phyloP scores from a whole-genome alignment of 73 alveolate genomes.

The Paramecium octaurelia region DNA sequence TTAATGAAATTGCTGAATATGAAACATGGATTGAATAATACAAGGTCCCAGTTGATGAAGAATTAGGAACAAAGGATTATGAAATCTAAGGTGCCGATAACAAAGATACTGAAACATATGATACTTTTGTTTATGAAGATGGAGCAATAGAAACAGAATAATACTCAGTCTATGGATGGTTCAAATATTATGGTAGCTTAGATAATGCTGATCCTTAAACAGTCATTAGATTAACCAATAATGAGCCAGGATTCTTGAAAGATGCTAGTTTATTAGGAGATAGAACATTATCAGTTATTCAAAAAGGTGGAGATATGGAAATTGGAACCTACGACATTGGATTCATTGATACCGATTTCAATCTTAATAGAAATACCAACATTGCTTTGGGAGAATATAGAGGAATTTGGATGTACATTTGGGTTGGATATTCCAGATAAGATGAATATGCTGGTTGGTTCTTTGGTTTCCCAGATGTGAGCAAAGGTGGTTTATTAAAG shows the following conservation, averaged over 20 bases:
- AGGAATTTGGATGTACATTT: conserved; percentile 46
- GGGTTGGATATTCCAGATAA: conserved; percentile 41
- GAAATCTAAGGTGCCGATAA: conserved; percentile 21
- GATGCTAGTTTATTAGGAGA: conserved; percentile 21
- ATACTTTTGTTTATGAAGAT: neutral
- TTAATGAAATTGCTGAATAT: neutral
- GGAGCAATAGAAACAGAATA: conserved; percentile 14
- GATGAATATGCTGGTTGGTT: conserved; percentile 39
- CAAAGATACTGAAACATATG: neutral
- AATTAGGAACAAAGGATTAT: neutral
- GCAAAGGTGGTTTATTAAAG: neutral
- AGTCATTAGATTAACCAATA: conserved; percentile 19
- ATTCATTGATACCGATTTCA: conserved; percentile 8
- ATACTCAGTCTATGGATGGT: conserved; percentile 54
- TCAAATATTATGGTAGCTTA: conserved; percentile 21
- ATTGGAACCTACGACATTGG: conserved; percentile 44
- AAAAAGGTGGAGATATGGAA: neutral
- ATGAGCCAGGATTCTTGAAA: neutral
- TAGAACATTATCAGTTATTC: conserved; percentile 1
- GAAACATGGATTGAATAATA: neutral
- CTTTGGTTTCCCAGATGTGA: conserved; percentile 44
- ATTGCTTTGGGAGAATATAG: conserved; percentile 13
- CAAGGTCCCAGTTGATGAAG: neutral
- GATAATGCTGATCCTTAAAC: neutral
- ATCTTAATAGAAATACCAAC: neutral